These are phyloP conservation scores for Eutrema salsugineum DNA, from an alignment of 441 rosid species.

Conservation along the genomic window DNA sequence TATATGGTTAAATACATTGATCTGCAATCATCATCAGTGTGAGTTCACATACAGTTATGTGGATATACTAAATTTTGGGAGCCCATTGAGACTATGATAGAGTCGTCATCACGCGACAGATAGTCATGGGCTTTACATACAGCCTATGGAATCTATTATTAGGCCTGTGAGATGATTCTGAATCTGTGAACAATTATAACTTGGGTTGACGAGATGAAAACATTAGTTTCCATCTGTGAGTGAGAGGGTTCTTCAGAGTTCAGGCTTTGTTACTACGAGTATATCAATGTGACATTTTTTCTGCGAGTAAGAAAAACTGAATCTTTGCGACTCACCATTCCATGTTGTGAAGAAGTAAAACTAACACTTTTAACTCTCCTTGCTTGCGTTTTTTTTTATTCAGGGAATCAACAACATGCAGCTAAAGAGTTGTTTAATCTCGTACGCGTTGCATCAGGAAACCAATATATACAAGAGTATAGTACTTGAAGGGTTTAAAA, in stretches of 20 bases:
- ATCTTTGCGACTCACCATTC: background rate
- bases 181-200: no score
- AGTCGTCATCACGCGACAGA: background rate
- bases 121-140: background rate
- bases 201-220: no score
- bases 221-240: no score
- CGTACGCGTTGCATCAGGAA: background rate
- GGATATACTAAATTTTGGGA: background rate
- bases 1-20: background rate
- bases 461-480: conserved; percentile 6
- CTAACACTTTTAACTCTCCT: background rate
- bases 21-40: background rate
- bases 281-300: no score
- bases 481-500: background rate
- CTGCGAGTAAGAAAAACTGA: no score
- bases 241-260: no score
- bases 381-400: no score
- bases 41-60: background rate
- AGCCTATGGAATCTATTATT: background rate
- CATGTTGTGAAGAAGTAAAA: background rate
- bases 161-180: background rate
- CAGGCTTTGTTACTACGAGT: no score
- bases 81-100: background rate
- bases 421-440: background rate
- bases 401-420: background rate